Evolutionary conservation across 164 flowering plant genomes (phyloP).

Genomic region (Protea cynaroides): DNA sequence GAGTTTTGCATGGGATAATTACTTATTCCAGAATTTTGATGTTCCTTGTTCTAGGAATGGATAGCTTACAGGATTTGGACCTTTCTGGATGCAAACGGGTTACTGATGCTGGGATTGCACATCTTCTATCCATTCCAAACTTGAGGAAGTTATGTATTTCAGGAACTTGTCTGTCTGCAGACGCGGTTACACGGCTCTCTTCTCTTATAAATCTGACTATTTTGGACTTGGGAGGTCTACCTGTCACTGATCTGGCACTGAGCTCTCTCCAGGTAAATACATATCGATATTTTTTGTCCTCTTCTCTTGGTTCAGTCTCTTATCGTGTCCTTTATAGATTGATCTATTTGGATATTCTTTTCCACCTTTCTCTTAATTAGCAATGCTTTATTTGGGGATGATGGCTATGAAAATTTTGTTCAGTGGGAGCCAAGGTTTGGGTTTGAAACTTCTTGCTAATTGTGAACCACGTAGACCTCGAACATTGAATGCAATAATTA

Average conservation of each 20-base stretch:
- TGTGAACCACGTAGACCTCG: background rate
- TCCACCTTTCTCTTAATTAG: background rate
- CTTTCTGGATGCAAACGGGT: constrained; percentile 28
- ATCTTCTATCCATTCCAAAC: constrained; percentile 56
- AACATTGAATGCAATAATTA: background rate
- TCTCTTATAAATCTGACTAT: constrained; percentile 47
- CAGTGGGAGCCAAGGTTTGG: background rate
- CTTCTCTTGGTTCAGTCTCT: background rate
- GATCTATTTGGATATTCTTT: background rate
- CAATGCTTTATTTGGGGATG: background rate
- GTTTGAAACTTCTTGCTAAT: background rate
- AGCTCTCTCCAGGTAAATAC: constrained; percentile 73
- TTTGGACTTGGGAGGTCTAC: constrained; percentile 89
- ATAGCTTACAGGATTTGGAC: constrained; percentile 50
- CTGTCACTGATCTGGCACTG: constrained; percentile 63
- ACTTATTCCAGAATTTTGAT: background rate
- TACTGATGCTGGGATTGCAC: constrained; percentile 62
- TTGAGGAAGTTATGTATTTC: constrained; percentile 60
- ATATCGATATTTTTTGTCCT: too few species aligned
- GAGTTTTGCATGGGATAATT: background rate
- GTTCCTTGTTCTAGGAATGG: constrained; percentile 47
- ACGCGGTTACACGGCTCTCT: constrained; percentile 52
- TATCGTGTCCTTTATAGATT: background rate
- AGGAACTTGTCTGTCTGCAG: constrained; percentile 60
- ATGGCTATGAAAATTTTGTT: background rate